Base-by-base conservation (phyloP, 2,329 filamentous ascomycete species). In the Monosporascus ibericus region DNA sequence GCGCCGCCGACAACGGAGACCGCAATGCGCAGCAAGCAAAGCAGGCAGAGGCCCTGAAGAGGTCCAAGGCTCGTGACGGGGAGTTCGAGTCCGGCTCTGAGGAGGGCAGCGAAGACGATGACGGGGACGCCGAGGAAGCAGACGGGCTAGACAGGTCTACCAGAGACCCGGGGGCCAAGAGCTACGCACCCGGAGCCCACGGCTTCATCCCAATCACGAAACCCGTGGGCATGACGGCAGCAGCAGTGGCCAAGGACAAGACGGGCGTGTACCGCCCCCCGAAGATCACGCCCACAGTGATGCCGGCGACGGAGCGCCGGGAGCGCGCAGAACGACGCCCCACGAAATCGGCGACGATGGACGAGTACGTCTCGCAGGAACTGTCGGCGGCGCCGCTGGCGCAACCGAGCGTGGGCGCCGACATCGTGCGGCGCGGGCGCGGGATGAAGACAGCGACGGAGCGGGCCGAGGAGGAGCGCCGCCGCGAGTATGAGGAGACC, bases 401-500 rank as follows among this genome's bases (percentile, higher is more conserved):
- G 1, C 82, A 95, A 68, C 91, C 92, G 51, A 95, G 88, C 60
- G 95, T 99, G 62, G 95, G 94, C 55, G 94, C 88, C 52, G 96
- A 89, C 18, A 95, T 96, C 61, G 77, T 86, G 5, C 78, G 84
- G 48, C 86, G 88, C 48, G 94, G 94, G 36, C 83, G 92, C 57
- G 84, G 84, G 67, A 83, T 84, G 64, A 94, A 92, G 77, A 89
- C 88, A 5, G 81, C 85, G 15, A 78, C 83, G 36, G 87, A 96
- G 67, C 82, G 88, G 52, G 84, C 84, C 57, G 82, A 84, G 40
- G 92, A 97, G 68, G 81, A 81, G 1, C 92, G 96, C 72, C 79
- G 88, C 51, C 81, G 81, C 54, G 82, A 88, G 47, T 99, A 96
- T 72, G 94, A 99, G 75, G 94, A 99, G 73, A 81, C 78, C 60